These are phyloP conservation scores for Exophiala phaeomuriformis DNA, from an alignment of 2,329 filamentous ascomycete genomes.

Conservation along the genomic window DNA sequence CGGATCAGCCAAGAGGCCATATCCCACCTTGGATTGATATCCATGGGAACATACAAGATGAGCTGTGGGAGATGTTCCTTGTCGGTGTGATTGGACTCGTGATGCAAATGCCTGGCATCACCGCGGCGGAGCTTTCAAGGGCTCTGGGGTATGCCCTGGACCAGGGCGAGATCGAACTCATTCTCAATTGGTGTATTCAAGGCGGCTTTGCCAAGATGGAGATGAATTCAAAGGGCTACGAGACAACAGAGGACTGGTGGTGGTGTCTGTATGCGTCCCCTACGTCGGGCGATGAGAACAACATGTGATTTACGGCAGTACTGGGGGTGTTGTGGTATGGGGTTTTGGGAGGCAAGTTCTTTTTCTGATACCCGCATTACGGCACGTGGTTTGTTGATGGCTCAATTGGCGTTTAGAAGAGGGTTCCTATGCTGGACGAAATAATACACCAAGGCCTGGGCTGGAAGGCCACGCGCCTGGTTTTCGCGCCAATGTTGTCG, in stretches of 20 bases:
- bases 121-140: conserved; percentile 30
- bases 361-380: too few relatives aligned
- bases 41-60: conserved; percentile 34
- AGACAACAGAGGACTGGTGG: conserved; percentile 39
- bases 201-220: conserved; percentile 18
- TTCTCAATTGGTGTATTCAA: conserved; percentile 14
- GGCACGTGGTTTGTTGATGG: too few relatives aligned
- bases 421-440: too few relatives aligned
- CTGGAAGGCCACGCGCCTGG: too few relatives aligned
- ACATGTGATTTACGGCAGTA: neutral
- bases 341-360: too few relatives aligned
- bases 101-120: conserved; percentile 37
- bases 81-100: conserved; percentile 39
- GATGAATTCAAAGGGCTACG: conserved; percentile 28
- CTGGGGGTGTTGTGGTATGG: too few relatives aligned
- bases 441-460: too few relatives aligned
- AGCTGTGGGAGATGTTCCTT: conserved; percentile 39
- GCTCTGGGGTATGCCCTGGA: conserved; percentile 14
- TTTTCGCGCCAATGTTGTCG: too few relatives aligned
- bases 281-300: neutral
- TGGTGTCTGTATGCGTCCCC: conserved; percentile 27
- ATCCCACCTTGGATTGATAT: conserved; percentile 46
- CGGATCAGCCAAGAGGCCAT: conserved; percentile 22
- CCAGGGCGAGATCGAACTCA: conserved; percentile 9
- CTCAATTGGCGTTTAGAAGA: too few relatives aligned